Evolutionary conservation across 1,139 yeast genomes (phyloP).

Genomic region (Taphrina confusa): DNA sequence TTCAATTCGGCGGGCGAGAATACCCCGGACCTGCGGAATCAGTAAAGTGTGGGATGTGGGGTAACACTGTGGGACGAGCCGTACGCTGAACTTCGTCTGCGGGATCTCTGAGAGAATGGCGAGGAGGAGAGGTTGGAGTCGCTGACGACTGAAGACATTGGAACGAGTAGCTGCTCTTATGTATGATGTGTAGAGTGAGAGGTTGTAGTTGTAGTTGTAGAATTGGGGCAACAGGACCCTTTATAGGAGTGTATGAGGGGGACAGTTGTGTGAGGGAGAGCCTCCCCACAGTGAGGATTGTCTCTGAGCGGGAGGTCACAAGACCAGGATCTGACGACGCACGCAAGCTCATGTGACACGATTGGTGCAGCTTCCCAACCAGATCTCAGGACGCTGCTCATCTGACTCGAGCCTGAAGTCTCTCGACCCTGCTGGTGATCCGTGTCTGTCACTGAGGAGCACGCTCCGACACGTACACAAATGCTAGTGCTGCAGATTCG

Average conservation of each 20-base stretch:
- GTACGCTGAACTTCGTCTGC: conserved; percentile 26
- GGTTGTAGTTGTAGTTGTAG: too few species aligned
- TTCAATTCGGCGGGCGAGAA: conserved; percentile 27
- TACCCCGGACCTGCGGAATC: conserved; percentile 18
- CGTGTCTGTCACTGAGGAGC: too few species aligned
- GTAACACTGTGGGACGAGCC: conserved; percentile 1
- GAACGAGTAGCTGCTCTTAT: not conserved
- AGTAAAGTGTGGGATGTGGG: conserved; percentile 5
- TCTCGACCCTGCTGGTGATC: too few species aligned
- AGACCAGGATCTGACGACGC: conserved; percentile 8
- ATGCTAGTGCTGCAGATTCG: too few species aligned
- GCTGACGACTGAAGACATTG: conserved; percentile 29
- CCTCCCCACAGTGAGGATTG: not conserved
- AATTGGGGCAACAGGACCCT: too few species aligned
- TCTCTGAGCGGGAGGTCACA: conserved; percentile 2
- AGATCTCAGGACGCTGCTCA: too few species aligned
- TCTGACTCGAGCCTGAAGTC: too few species aligned
- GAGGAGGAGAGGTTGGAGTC: conserved; percentile 29
- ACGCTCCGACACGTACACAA: too few species aligned
- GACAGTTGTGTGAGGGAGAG: not conserved
- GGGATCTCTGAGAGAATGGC: conserved; percentile 28
- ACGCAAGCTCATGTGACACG: not conserved
- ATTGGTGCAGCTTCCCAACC: conserved; percentile 12
- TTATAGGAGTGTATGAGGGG: too few species aligned
- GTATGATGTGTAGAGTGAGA: too few species aligned